phyloP scores from a whole-genome alignment of 2,329 filamentous ascomycete genomes.

The Dactylella cylindrospora region DNA sequence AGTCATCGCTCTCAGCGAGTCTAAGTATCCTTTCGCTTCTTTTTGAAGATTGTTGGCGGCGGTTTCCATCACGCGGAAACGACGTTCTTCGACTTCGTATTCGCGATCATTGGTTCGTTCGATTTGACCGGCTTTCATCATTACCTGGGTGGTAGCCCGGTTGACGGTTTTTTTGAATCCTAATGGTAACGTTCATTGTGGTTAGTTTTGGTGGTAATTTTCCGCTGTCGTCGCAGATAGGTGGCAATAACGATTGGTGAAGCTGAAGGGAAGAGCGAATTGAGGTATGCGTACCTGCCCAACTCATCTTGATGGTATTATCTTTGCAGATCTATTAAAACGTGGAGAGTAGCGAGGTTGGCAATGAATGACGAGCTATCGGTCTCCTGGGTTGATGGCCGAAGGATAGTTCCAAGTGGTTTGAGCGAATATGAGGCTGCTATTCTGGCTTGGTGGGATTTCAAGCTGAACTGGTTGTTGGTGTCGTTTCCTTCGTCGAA shows the following conservation, averaged over 20 bases:
- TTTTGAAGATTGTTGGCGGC: constrained; percentile 91
- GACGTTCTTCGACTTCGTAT: constrained; percentile 95
- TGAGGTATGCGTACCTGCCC: constrained; percentile 24
- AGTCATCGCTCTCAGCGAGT: constrained; percentile 97
- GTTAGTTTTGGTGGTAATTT: neutral
- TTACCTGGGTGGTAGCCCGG: constrained; percentile 97
- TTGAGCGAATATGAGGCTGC: constrained; percentile 42
- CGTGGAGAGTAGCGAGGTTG: neutral
- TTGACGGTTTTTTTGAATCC: constrained; percentile 96
- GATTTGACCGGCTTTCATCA: constrained; percentile 99
- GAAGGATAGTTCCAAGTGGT: no score
- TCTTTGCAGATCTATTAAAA: constrained; percentile 7
- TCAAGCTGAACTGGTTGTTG: neutral
- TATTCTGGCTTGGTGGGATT: no score
- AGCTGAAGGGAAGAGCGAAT: neutral
- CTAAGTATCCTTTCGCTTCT: constrained; percentile 96
- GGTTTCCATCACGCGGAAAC: constrained; percentile 96
- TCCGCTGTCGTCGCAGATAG: neutral
- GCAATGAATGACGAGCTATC: neutral
- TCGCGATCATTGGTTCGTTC: constrained; percentile 98
- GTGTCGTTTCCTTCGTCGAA: constrained; percentile 2
- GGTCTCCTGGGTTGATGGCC: no score
- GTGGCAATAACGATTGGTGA: neutral
- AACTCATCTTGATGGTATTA: constrained; percentile 34
- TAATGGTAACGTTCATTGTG: constrained; percentile 50